Evolutionary conservation across 768 basidiomycete genomes (phyloP).

Genomic region (Guyanaporus albipodus): DNA sequence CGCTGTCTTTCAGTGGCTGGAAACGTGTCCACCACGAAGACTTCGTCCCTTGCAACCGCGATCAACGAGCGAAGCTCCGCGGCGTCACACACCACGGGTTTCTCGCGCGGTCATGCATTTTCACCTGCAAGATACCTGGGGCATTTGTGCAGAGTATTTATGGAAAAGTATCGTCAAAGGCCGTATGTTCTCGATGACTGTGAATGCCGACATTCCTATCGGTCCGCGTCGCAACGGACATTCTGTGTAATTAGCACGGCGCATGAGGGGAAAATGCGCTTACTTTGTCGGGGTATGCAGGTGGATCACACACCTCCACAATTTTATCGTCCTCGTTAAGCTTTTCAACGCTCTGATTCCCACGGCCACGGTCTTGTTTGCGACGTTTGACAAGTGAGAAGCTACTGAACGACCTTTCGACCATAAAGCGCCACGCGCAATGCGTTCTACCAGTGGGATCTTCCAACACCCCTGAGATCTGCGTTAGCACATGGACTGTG

Average conservation of each 20-base stretch:
- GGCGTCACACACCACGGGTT: not conserved
- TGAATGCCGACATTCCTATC: not conserved
- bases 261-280: too few relatives aligned
- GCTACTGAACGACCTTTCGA: too few relatives aligned
- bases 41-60: not conserved
- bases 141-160: too few relatives aligned
- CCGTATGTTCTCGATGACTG: too few relatives aligned
- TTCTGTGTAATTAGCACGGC: too few relatives aligned
- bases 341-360: not conserved
- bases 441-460: not conserved
- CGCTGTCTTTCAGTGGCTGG: not conserved
- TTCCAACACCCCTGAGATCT: not conserved
- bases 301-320: not conserved
- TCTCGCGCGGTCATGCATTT: not conserved
- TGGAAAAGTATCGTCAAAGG: too few relatives aligned
- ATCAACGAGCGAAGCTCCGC: conserved; percentile 1
- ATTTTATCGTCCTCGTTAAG: not conserved
- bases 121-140: not conserved
- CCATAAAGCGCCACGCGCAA: not conserved
- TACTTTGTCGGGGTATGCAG: too few relatives aligned
- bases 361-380: not conserved
- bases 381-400: too few relatives aligned
- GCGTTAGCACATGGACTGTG: not conserved
- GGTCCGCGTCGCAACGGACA: too few relatives aligned
- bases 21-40: not conserved